Evolutionary conservation across 2,329 filamentous ascomycete species (phyloP), one percentile per base, ranked within the genome.

Genomic region (Mariannaea sp.): DNA sequence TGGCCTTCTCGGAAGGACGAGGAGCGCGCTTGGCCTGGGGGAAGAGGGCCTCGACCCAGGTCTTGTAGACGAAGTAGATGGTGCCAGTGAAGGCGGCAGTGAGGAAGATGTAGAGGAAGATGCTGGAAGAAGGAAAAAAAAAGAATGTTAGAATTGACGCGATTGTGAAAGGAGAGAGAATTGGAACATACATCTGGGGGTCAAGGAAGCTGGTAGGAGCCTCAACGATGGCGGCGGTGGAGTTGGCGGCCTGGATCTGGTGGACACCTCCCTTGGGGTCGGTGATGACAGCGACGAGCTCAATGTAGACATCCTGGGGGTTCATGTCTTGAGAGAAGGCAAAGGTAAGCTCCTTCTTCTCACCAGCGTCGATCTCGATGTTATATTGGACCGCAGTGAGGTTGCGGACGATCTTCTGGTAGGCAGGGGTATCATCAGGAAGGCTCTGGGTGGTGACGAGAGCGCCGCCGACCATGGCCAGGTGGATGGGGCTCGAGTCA

Each of bases 21-120:
- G 82, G 77, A 78, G 47, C 47, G 22, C 86, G 84, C 79, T 91
- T 89, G 63, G 88, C 86, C 80, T 96, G 91, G 42, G 94, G 93
- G 81, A 97, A 96, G 71, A 99, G 89, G 12, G 92, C 87, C 68
- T 92, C 90, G 75, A 99, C 89, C 92, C 93, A 97, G 68, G 93
- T 96, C 80, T 88, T 94, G 84, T 99, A 99, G 77, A 97, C 91
- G 75, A 96, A 96, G 85, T 93, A 97, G 71, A 88, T 84, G 48
- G 87, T 91, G 58, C 89, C 92, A 61, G 77, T 85, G 71, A 96
- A 95, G 59, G 81, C 83, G 57, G 82, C 86, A 48, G 87, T 80
- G 65, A 99, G 88, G 80, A 97, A 87, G 71, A 96, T 81, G 80
- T 97, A 97, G 59, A 99, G 86, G 86, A 99, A 99, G 77, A 97